A percentile compares a stretch with the other conserved stretches of the same genome.
Conservation (phyloP, 257 asterid species). For the Anisodus tanguticus region DNA sequence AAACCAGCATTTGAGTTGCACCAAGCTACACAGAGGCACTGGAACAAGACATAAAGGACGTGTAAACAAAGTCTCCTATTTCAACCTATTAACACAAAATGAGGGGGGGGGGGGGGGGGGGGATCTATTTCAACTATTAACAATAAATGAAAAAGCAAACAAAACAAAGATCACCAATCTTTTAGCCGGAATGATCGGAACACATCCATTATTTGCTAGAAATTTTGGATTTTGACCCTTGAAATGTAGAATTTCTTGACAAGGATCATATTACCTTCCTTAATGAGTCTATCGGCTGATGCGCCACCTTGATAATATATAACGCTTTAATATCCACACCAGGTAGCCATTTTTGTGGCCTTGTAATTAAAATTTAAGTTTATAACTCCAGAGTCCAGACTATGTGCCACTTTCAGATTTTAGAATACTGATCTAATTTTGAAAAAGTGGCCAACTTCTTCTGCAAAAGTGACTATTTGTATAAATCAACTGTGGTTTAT, state of each 20-base stretch:
- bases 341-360: background rate
- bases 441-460: background rate
- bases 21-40: background rate
- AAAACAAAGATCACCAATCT: background rate
- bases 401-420: background rate
- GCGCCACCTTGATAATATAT: background rate
- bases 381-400: background rate
- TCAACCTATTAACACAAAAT: background rate
- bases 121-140: background rate
- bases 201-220: background rate
- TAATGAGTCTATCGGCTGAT: background rate
- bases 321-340: background rate
- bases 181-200: background rate
- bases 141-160: background rate
- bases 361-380: background rate
- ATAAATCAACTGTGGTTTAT: constrained; percentile 2
- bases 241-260: fast-evolving
- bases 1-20: background rate
- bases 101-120: too few relatives aligned
- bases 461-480: background rate
- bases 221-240: background rate
- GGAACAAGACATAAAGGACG: too few relatives aligned
- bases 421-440: background rate
- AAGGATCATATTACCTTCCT: background rate
- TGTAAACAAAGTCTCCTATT: too few relatives aligned